Conservation (phyloP, 179 eudicot genomes). For the Spinacia oleracea region DNA sequence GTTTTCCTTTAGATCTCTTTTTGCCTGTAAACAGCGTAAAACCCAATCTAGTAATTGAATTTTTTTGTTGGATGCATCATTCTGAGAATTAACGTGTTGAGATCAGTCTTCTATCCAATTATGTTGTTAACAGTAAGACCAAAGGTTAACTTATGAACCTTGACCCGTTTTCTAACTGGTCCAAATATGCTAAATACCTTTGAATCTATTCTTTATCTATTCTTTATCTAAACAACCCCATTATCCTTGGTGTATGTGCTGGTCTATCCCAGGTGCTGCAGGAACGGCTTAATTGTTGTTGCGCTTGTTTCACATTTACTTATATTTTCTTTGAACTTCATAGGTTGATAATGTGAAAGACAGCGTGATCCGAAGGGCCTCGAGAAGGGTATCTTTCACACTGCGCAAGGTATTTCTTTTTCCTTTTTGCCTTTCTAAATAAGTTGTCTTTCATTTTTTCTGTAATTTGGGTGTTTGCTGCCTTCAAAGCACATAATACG, state of each 20-base stretch:
- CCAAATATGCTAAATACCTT: background rate
- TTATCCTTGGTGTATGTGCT: background rate
- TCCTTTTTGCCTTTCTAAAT: background rate
- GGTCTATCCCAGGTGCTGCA: background rate
- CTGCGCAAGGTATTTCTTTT: conserved; percentile 67
- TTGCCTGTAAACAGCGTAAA: background rate
- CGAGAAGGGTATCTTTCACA: conserved; percentile 91
- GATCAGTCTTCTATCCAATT: background rate
- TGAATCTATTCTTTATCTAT: background rate
- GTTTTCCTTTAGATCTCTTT: background rate
- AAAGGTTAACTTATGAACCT: background rate
- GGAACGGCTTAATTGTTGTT: background rate
- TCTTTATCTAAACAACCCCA: background rate
- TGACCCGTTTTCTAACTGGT: background rate
- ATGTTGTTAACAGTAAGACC: background rate
- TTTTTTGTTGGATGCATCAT: conserved; percentile 1
- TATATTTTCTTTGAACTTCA: conserved; percentile 5
- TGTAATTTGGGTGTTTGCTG: background rate
- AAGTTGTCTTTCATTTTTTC: background rate
- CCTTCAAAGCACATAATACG: background rate
- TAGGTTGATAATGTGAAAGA: conserved; percentile 83
- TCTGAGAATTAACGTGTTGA: background rate
- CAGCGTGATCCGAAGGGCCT: conserved; percentile 54
- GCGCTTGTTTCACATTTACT: background rate
- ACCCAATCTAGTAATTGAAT: background rate